Evolutionary conservation across 2,329 filamentous ascomycete species (phyloP).

Genomic region (Alternaria panax): DNA sequence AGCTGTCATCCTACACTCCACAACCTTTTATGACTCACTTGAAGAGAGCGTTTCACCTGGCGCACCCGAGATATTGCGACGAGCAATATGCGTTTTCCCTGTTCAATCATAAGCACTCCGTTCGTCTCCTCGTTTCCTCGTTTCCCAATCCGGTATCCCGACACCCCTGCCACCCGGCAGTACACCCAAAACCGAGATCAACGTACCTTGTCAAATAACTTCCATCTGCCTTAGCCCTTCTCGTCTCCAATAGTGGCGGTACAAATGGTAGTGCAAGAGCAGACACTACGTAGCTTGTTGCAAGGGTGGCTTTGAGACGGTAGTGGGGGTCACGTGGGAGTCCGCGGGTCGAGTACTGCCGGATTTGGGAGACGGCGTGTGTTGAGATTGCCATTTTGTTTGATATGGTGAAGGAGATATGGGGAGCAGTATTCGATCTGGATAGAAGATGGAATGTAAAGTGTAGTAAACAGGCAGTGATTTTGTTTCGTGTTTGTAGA

Average conservation of each 20-base stretch:
- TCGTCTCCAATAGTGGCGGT: slow-evolving; percentile 49
- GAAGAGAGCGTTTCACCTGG: slow-evolving; percentile 17
- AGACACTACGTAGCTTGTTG: slow-evolving; percentile 48
- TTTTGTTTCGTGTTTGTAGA: neutral
- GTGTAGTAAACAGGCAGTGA: neutral
- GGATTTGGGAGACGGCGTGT: slow-evolving; percentile 41
- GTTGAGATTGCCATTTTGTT: slow-evolving; percentile 41
- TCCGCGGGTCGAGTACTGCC: slow-evolving; percentile 47
- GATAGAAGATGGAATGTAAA: neutral
- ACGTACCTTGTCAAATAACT: slow-evolving; percentile 49
- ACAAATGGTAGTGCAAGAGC: slow-evolving; percentile 52
- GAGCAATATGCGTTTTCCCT: slow-evolving; percentile 41
- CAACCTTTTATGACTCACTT: too few species aligned
- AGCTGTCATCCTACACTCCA: too few species aligned
- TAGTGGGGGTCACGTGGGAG: slow-evolving; percentile 48
- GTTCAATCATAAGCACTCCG: slow-evolving; percentile 2
- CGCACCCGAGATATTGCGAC: slow-evolving; percentile 37
- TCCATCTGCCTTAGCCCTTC: slow-evolving; percentile 48
- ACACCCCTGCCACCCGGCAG: neutral
- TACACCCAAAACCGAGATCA: neutral
- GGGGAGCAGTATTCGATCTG: neutral
- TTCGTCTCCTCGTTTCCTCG: neutral
- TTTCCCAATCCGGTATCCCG: neutral
- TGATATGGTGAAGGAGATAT: neutral
- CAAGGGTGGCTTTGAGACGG: slow-evolving; percentile 45